phyloP scores from a whole-genome alignment of 2,329 filamentous ascomycete species.

The Neonectria punicea region DNA sequence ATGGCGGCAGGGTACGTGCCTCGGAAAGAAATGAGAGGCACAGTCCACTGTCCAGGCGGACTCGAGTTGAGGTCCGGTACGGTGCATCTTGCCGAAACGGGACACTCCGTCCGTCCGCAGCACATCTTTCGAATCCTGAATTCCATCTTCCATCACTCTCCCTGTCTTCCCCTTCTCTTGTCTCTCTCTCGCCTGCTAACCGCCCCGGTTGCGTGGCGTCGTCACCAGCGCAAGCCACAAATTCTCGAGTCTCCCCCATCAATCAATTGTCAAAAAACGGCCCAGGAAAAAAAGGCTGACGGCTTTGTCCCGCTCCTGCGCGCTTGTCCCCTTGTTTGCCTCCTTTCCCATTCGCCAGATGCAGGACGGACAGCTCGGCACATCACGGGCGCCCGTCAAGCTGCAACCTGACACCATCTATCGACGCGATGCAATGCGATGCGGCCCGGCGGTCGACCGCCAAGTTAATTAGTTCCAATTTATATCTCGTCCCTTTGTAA shows the following conservation, averaged over 20 bases:
- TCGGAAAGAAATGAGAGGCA: background rate
- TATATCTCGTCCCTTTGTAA: background rate
- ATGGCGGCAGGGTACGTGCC: background rate
- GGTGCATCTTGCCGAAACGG: slow-evolving; percentile 14
- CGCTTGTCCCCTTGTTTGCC: background rate
- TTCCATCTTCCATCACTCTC: background rate
- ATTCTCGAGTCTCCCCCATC: background rate
- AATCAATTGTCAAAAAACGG: background rate
- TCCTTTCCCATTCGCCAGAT: background rate
- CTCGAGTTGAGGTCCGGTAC: background rate
- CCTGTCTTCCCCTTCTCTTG: background rate
- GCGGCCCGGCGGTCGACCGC: background rate
- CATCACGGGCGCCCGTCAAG: slow-evolving; percentile 2
- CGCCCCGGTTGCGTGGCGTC: slow-evolving; percentile 16
- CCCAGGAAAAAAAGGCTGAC: background rate
- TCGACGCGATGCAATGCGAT: slow-evolving; percentile 5
- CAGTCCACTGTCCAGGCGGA: background rate
- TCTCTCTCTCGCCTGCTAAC: background rate
- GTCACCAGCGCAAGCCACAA: slow-evolving; percentile 15
- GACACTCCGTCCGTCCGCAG: slow-evolving; percentile 7
- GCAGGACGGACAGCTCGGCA: background rate
- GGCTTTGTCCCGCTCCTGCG: background rate
- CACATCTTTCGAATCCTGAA: too few species aligned
- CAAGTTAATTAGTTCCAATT: too few species aligned
- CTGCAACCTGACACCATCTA: background rate